Conservation (phyloP, 192 early-diverging fungal genomes). For the Umbelopsis isabellina region DNA sequence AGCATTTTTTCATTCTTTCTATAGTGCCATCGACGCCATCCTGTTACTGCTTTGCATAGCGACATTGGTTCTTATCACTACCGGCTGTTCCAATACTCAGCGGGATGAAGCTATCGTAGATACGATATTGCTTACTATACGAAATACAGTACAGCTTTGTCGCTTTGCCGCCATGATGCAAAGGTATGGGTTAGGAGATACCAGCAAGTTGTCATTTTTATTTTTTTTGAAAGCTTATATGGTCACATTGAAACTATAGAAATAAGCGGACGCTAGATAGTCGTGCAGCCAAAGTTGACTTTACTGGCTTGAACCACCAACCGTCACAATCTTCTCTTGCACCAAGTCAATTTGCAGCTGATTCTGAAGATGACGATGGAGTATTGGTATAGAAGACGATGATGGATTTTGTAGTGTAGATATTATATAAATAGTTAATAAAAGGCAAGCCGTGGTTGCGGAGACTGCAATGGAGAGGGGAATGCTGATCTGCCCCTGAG, state of each 20-base stretch:
- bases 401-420: no score
- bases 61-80: constrained; percentile 2
- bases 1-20: constrained; percentile 2
- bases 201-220: background rate
- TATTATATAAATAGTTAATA: background rate
- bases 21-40: background rate
- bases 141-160: background rate
- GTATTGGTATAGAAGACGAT: constrained; percentile 4
- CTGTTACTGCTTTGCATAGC: constrained; percentile 2
- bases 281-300: constrained; percentile 4
- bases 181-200: constrained; percentile 4
- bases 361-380: constrained; percentile 18
- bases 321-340: background rate
- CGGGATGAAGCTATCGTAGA: constrained; percentile 12
- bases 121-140: constrained; percentile 1
- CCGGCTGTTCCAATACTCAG: constrained; percentile 4
- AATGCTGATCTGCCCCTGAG: background rate
- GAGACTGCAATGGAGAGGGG: background rate
- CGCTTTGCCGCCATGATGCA: constrained; percentile 14
- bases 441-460: background rate
- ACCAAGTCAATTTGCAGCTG: constrained; percentile 1
- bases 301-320: background rate
- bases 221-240: background rate
- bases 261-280: constrained; percentile 5
- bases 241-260: background rate